phyloP scores from a whole-genome alignment of 768 basidiomycete genomes.

The Tricholoma terreum region DNA sequence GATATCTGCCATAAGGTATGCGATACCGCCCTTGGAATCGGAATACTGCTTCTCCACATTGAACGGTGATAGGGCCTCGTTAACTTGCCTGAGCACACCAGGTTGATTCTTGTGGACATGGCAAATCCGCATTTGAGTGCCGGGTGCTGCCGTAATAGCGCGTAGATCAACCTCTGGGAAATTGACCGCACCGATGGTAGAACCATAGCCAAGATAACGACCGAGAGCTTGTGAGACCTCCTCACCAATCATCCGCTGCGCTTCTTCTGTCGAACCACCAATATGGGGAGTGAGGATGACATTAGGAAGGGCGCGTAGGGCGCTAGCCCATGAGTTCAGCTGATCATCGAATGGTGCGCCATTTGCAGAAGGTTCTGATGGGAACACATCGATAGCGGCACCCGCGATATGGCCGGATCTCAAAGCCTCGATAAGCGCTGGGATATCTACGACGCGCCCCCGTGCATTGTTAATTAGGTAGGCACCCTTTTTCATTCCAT shows the following conservation, averaged over 20 bases:
- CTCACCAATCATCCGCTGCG: conserved; percentile 94
- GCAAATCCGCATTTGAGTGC: conserved; percentile 82
- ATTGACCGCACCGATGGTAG: conserved; percentile 91
- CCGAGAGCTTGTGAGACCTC: conserved; percentile 85
- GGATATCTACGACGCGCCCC: conserved; percentile 93
- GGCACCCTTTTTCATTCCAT: conserved; percentile 90
- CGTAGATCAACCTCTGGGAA: conserved; percentile 98
- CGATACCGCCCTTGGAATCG: conserved; percentile 91
- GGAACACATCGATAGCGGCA: conserved; percentile 91
- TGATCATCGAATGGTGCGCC: conserved; percentile 87
- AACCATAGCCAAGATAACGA: conserved; percentile 91
- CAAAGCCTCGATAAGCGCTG: conserved; percentile 78
- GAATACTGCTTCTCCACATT: conserved; percentile 99
- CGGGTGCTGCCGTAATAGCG: conserved; percentile 82
- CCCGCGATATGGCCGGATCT: conserved; percentile 88
- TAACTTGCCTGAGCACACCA: conserved; percentile 92
- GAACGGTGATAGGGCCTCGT: conserved; percentile 90
- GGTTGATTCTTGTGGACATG: conserved; percentile 95
- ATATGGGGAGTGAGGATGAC: conserved; percentile 98
- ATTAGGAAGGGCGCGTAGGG: conserved; percentile 76
- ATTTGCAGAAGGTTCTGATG: conserved; percentile 88
- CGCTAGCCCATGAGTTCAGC: conserved; percentile 80
- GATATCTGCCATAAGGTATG: conserved; percentile 97
- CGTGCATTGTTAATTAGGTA: conserved; percentile 99
- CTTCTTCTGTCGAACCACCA: conserved; percentile 98